Conservation (phyloP, 2,329 filamentous ascomycete species). For the Trichocomaceae sp. region DNA sequence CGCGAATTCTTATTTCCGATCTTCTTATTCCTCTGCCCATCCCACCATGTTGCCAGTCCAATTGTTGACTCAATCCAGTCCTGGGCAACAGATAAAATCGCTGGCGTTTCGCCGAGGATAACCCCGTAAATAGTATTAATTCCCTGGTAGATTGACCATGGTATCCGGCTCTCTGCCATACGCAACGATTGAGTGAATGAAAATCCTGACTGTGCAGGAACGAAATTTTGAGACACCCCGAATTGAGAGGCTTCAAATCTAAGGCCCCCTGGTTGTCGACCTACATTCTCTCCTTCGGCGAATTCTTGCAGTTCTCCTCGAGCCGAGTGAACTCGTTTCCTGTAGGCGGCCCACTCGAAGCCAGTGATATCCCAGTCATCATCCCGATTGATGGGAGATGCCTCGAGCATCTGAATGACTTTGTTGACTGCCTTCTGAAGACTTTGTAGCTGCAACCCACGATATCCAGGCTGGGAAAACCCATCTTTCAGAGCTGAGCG, state of each 20-base stretch:
- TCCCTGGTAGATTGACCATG: constrained; percentile 84
- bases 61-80: constrained; percentile 91
- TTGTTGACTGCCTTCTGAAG: constrained; percentile 65
- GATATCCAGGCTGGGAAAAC: constrained; percentile 61
- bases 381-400: constrained; percentile 60
- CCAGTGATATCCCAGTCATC: constrained; percentile 75
- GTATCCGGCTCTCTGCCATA: constrained; percentile 77
- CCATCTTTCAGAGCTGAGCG: constrained; percentile 58
- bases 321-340: constrained; percentile 64
- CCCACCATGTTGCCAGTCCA: constrained; percentile 84
- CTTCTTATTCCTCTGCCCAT: constrained; percentile 61
- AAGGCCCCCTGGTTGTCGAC: constrained; percentile 34
- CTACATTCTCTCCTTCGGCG: constrained; percentile 63
- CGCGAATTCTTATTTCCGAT: constrained; percentile 23
- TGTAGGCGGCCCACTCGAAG: constrained; percentile 76
- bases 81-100: constrained; percentile 69
- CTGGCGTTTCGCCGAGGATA: constrained; percentile 65
- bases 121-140: constrained; percentile 74
- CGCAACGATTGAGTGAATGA: constrained; percentile 61
- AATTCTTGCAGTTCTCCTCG: constrained; percentile 67
- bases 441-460: constrained; percentile 67
- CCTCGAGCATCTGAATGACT: constrained; percentile 62
- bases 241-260: constrained; percentile 45
- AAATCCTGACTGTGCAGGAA: constrained; percentile 31
- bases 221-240: constrained; percentile 36